Evolutionary conservation across 257 asterid species (phyloP).

Genomic region (Scutellaria baicalensis): DNA sequence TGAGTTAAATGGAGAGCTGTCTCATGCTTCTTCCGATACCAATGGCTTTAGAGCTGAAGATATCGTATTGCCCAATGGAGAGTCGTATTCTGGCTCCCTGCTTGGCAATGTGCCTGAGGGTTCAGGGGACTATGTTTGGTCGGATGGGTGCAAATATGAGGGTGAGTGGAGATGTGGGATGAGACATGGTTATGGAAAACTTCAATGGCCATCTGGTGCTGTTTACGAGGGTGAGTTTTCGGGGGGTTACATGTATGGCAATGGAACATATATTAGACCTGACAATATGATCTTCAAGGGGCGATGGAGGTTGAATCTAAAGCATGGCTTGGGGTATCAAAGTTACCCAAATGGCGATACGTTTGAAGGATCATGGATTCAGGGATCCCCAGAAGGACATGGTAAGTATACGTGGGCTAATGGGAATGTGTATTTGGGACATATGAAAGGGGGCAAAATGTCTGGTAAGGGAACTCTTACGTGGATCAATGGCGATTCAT

Average conservation of each 20-base stretch:
- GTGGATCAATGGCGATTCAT: conserved; percentile 79
- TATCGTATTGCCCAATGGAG: conserved; percentile 49
- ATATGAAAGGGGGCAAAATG: conserved; percentile 82
- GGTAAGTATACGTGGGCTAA: conserved; percentile 89
- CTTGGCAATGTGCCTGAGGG: conserved; percentile 73
- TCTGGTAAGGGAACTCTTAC: conserved; percentile 93
- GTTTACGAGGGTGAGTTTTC: conserved; percentile 83
- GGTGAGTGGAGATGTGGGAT: conserved; percentile 96
- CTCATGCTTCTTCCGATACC: conserved; percentile 40
- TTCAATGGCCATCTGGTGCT: conserved; percentile 80
- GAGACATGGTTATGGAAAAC: conserved; percentile 82
- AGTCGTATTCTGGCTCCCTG: conserved; percentile 58
- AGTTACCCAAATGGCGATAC: conserved; percentile 65
- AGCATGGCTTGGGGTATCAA: conserved; percentile 92
- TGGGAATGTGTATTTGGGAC: conserved; percentile 81
- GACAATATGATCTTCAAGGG: conserved; percentile 62
- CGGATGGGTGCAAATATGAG: conserved; percentile 80
- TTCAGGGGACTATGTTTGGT: conserved; percentile 66
- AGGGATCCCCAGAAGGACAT: conserved; percentile 87
- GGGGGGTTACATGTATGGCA: conserved; percentile 79
- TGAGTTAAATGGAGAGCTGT: conserved; percentile 46
- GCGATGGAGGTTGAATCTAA: conserved; percentile 73
- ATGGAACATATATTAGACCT: conserved; percentile 52
- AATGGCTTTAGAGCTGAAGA: conserved; percentile 40
- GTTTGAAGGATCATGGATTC: conserved; percentile 95